Base-by-base conservation (phyloP, 345 rosid species). In the Camelina sativa region DNA sequence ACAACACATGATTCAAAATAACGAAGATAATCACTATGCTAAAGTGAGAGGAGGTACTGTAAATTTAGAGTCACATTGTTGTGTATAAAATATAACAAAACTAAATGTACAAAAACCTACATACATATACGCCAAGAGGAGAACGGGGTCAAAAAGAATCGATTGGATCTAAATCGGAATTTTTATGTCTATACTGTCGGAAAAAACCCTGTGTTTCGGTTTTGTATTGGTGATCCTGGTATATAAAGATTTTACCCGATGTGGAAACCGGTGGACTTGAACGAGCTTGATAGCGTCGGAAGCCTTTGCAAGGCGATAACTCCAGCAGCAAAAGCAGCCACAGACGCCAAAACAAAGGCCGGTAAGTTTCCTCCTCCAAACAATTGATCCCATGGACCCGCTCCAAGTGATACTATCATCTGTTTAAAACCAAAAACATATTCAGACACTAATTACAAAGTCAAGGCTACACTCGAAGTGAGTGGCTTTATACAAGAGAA, bases 331-430 rank as follows among this genome's bases (percentile, higher is more conserved):
- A 92, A 86, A 22, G 98, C 96, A 66, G 79, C 79, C 5, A 84
- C 47, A 43, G 97, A 84, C 41, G 98, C 96, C 80, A 95, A 63
- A 60, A 87, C 84, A 67, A 90, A 95, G 12, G 98, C 99, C 13
- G 99, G 99, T 75, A 89, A 77, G 73, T 95, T 95, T 43, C 99
- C 99, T 71, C 98, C 99, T 54, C 99, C 99, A 69, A 92, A 95
- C 51, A 90, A 80, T 8, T 91, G 96, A 82, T 95, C 98, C 98
- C 97, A 92, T 35, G 94, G 99, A 74, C 98, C 99, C n/a, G 91
- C 96, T 25, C 96, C 98, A 25, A 95, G 79, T 11, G 99, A 90
- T 62, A 90, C 82, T 62, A 90, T 75, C 97, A 92, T 92, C 98
- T 90, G 83, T 72, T 65, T 1, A 2, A 0, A 55, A 23, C 41